These are phyloP conservation scores for Babesia ovis DNA, from an alignment of 169 alveolate genomes.

Conservation along the genomic window DNA sequence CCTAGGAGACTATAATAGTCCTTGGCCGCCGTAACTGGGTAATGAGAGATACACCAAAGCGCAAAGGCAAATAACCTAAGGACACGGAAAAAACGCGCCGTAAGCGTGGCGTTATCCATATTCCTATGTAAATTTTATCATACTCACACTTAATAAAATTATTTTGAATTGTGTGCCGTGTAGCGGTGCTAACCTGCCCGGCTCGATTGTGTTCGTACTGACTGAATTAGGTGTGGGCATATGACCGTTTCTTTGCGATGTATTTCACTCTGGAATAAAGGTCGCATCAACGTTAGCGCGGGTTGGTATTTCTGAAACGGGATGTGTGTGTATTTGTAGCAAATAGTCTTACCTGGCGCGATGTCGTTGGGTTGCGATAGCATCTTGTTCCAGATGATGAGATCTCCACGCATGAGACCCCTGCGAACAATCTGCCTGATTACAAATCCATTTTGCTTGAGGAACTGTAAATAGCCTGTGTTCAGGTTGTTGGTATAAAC, in stretches of 20 bases:
- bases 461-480: conserved; percentile 83
- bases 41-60: background rate
- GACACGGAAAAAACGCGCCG: conserved; percentile 5
- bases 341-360: background rate
- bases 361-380: conserved; percentile 69
- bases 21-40: background rate
- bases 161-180: background rate
- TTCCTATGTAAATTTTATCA: background rate
- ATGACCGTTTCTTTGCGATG: conserved; percentile 5
- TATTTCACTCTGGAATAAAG: conserved; percentile 23
- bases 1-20: conserved; percentile 87
- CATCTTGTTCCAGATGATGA: conserved; percentile 82
- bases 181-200: background rate
- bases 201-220: conserved; percentile 12
- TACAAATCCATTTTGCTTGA: conserved; percentile 84
- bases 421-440: conserved; percentile 84
- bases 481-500: conserved; percentile 85
- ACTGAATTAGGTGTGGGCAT: background rate
- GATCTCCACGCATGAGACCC: conserved; percentile 88
- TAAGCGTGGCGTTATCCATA: conserved; percentile 2
- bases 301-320: background rate
- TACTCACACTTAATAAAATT: background rate
- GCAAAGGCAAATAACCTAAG: background rate
- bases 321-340: background rate
- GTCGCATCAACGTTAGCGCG: conserved; percentile 8